phyloP scores from a whole-genome alignment of 768 basidiomycete species.

The Mrakia hoshinonis region DNA sequence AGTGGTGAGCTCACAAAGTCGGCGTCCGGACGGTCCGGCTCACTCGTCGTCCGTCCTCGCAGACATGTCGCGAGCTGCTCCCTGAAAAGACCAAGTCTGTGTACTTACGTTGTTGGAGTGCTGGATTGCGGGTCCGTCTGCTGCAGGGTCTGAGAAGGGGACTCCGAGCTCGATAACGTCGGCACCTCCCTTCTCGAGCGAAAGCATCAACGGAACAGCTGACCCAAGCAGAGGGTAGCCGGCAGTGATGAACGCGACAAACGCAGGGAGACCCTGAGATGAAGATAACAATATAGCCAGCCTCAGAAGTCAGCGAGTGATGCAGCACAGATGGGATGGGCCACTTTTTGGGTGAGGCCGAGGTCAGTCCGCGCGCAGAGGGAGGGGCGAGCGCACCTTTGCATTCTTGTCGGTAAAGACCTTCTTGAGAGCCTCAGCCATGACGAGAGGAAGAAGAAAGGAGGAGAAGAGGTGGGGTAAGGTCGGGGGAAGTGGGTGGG shows the following conservation, averaged over 20 bases:
- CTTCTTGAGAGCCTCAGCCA: slow-evolving; percentile 60
- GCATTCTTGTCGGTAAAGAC: slow-evolving; percentile 60
- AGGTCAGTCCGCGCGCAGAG: too few relatives aligned
- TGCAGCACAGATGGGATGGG: slow-evolving; percentile 24
- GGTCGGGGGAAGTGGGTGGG: neutral
- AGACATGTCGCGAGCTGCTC: neutral
- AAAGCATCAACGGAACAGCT: slow-evolving; percentile 78
- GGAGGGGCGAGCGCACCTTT: slow-evolving; percentile 51
- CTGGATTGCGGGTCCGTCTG: slow-evolving; percentile 90
- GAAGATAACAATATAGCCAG: neutral
- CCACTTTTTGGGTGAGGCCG: slow-evolving; percentile 47
- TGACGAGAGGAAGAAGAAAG: slow-evolving; percentile 35
- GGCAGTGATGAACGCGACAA: slow-evolving; percentile 78
- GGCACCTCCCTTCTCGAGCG: slow-evolving; percentile 85
- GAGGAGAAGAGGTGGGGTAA: neutral
- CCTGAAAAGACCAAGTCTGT: neutral
- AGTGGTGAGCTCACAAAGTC: neutral
- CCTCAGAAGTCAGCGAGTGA: slow-evolving; percentile 30
- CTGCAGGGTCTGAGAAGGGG: slow-evolving; percentile 92
- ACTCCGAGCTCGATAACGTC: slow-evolving; percentile 93
- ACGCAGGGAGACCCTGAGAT: slow-evolving; percentile 30
- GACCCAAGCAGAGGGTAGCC: slow-evolving; percentile 72
- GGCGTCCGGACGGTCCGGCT: neutral
- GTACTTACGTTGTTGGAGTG: slow-evolving; percentile 78
- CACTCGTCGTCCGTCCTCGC: neutral